Evolutionary conservation across 768 basidiomycete genomes (phyloP), one percentile per base, ranked within the genome.

Genomic region (Termitomyces sp.): DNA sequence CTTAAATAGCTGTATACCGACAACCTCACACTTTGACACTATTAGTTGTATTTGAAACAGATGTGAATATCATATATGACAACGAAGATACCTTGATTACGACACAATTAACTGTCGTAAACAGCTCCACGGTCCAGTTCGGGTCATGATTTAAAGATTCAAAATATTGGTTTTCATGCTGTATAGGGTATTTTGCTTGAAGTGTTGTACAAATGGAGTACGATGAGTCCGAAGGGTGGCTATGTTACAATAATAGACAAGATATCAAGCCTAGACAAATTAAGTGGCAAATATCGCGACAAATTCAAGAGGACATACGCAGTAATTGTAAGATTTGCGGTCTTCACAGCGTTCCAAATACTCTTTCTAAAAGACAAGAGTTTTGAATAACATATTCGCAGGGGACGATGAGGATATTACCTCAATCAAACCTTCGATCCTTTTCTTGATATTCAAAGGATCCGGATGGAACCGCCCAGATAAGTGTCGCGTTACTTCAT

Each of bases 351-450:
- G 82, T 66, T 97, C 94, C 62, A 99, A 74, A 74, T 98, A 99
- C 62, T 99, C 97, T 71, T 92, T 84, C 93, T 98, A 63, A 20
- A 1, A 59, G 27, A 39, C 42, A 52, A 6, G 47, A 49, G 55
- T 11, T 30, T 36, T 52, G 13, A 48, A 31, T 33, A 27, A 46
- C 41, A n/a, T 24, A 53, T 20, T 44, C 47, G 33, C 6, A 37
- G 1, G 15, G 27, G 30, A 15, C 47, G 11, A 2, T 34, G 47
- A 37, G 15, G 36, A 4, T 72, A 84, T 62, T 58, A 94, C 95
- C 75, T 98, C 97, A 54, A 99, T 98, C 59, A 99, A 73, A 31
- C 82, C 85, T 69, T 98, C 97, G 56, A 99, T 90, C 49, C 93
- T 81, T 72, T 89, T 93, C 81, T 99, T 99, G 77, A 99, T 93